These are phyloP conservation scores for Beverwykella pulmonaria DNA, from an alignment of 495 filamentous ascomycete species.

Conservation along the genomic window DNA sequence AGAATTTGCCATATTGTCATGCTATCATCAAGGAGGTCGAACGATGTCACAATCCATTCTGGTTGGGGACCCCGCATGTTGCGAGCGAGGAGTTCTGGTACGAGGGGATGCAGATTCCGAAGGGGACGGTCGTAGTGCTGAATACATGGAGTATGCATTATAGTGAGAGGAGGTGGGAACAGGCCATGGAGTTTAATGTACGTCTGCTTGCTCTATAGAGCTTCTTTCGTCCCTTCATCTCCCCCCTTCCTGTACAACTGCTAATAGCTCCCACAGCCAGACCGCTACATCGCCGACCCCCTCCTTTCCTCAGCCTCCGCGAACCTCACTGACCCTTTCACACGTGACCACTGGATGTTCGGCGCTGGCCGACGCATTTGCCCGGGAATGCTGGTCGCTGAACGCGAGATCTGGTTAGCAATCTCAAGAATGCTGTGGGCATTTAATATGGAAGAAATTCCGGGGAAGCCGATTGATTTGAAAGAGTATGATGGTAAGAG, in stretches of 20 bases:
- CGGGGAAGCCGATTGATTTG: background rate
- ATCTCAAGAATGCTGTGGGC: constrained; percentile 39
- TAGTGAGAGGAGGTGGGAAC: background rate
- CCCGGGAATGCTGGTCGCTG: constrained; percentile 41
- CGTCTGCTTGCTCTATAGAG: constrained; percentile 2
- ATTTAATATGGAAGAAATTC: constrained; percentile 35
- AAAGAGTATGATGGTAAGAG: constrained; percentile 17
- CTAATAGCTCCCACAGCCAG: constrained; percentile 13
- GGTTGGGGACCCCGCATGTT: constrained; percentile 1
- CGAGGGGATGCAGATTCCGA: background rate
- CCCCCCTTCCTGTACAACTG: background rate
- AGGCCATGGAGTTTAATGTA: constrained; percentile 30
- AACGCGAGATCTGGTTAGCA: constrained; percentile 36
- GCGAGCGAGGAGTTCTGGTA: constrained; percentile 2
- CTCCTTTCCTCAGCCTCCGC: constrained; percentile 26
- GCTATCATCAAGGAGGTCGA: constrained; percentile 39
- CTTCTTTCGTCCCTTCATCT: background rate
- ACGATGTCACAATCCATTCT: constrained; percentile 4
- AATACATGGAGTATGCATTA: constrained; percentile 12
- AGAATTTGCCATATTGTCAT: constrained; percentile 41
- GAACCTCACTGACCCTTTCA: constrained; percentile 15
- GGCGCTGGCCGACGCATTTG: constrained; percentile 44
- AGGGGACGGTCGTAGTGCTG: constrained; percentile 1
- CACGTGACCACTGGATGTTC: constrained; percentile 43
- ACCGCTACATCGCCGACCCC: constrained; percentile 27